phyloP scores from a whole-genome alignment of 1,284 basidiomycete genomes.

The Anthracocystis setariae region DNA sequence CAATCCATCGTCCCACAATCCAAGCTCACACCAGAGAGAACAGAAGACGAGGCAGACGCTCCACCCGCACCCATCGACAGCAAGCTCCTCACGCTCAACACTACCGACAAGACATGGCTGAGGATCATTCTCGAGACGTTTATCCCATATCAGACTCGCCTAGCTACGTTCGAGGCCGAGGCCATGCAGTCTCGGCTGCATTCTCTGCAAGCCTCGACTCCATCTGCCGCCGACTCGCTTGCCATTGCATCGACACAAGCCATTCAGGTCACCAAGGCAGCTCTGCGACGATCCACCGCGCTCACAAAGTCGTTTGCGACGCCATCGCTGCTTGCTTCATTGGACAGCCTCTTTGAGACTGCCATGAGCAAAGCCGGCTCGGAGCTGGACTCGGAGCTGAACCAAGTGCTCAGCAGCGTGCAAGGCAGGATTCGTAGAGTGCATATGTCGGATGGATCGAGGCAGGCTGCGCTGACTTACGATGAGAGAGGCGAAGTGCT shows the following conservation, averaged over 20 bases:
- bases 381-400: constrained; percentile 9
- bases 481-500: constrained; percentile 41
- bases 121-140: constrained; percentile 38
- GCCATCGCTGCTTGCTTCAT: constrained; percentile 15
- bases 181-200: constrained; percentile 37
- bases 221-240: constrained; percentile 3
- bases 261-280: constrained; percentile 19
- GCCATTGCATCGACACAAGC: constrained; percentile 20
- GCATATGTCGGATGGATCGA: constrained; percentile 14
- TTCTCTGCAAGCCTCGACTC: constrained; percentile 9
- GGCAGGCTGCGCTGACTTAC: constrained; percentile 21
- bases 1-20: constrained; percentile 19
- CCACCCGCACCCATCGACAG: constrained; percentile 19
- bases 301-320: constrained; percentile 41
- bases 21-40: neutral
- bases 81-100: constrained; percentile 14
- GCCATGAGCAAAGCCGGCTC: constrained; percentile 1
- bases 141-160: constrained; percentile 34
- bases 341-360: constrained; percentile 21
- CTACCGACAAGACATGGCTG: constrained; percentile 28
- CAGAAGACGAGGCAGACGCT: constrained; percentile 11
- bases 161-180: constrained; percentile 35
- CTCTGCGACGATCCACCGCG: constrained; percentile 12
- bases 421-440: constrained; percentile 23
- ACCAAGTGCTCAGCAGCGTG: constrained; percentile 5